Base-by-base conservation (phyloP, 495 filamentous ascomycete species). In the Penicillium silybi region DNA sequence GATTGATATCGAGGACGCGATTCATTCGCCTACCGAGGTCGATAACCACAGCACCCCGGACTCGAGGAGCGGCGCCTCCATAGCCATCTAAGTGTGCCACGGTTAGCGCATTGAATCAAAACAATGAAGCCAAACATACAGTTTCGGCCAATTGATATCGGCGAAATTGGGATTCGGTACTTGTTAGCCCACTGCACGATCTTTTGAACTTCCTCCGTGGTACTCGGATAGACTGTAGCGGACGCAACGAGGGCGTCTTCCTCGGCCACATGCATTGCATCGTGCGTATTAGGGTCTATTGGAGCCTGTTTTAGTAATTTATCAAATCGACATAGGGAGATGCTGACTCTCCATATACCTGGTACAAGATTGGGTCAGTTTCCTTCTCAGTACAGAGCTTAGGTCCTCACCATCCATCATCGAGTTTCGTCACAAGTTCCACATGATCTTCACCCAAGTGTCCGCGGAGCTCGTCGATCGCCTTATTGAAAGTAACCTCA, bases 1-100 rank as follows among this genome's bases (percentile, higher is more conserved):
- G 43, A 18, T 68, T 63, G 37, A 68, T 62, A 19, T 59, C 55
- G 16, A 68, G 43, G 8, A 68, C 61, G 6, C 45, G 49, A 18
- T 66, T 66, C 65, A 68, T 66, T 34, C 46, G 40, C 11, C 42
- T 44, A 4, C 53, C 53, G 9, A 55, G 46, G 19, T 55, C 53
- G 3, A 50, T n/a, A 1, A 49, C 53, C 1, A 55, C 42, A 13
- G 46, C 42, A 11, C 53, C 46, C 15, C 41, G 46, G 18, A 55
- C 46, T 22, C 53, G 41, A 34, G 53, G 53, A n/a, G 53, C 53
- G 7, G 53, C 53, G 25, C 46, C 53, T 32, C 53, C 53, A 17
- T 55, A 55, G 34, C 53, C 53, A 41, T 48, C 29, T 32, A 13
- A 13, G 2, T 11, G 8, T 32, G 11, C 3, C 29, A 32, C 22